Conservation (phyloP, 1,284 basidiomycete species). For the Puccinia triticina region DNA sequence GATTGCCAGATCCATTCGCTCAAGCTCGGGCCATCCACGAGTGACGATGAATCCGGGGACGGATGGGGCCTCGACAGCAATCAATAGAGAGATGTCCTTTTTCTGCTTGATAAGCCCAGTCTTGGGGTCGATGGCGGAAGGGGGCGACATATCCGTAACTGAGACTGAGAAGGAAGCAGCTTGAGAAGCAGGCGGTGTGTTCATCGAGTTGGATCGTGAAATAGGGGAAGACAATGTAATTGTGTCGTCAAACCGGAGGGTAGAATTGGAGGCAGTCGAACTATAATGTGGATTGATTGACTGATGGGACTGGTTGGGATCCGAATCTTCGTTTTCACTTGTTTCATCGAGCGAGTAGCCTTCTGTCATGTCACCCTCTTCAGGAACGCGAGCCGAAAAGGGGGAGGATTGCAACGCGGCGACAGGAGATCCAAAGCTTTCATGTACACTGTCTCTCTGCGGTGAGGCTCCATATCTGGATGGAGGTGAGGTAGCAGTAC, state of each 20-base stretch:
- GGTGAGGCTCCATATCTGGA: not conserved
- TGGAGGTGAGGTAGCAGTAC: conserved; percentile 1
- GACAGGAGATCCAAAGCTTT: conserved; percentile 1
- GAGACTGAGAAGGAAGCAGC: conserved; percentile 37
- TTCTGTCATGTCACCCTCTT: conserved; percentile 49
- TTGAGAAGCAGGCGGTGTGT: not conserved
- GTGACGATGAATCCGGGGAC: conserved; percentile 49
- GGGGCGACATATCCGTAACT: conserved; percentile 43
- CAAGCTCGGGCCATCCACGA: conserved; percentile 44
- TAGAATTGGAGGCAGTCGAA: not conserved
- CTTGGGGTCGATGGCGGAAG: conserved; percentile 39
- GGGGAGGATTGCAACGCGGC: conserved; percentile 1
- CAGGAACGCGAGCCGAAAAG: conserved; percentile 12
- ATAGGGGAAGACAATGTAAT: not conserved
- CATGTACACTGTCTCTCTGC: not conserved
- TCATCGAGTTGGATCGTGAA: conserved; percentile 14
- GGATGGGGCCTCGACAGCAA: conserved; percentile 38
- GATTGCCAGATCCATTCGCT: conserved; percentile 43
- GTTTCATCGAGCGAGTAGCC: conserved; percentile 39
- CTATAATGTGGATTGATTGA: not conserved
- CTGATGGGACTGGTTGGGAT: not conserved
- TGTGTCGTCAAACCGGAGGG: not conserved
- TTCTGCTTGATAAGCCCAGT: conserved; percentile 41
- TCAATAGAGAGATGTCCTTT: conserved; percentile 34
- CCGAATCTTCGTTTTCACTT: conserved; percentile 16